Evolutionary conservation across 1,284 basidiomycete species (phyloP).

Genomic region (Agroathelia rolfsii): DNA sequence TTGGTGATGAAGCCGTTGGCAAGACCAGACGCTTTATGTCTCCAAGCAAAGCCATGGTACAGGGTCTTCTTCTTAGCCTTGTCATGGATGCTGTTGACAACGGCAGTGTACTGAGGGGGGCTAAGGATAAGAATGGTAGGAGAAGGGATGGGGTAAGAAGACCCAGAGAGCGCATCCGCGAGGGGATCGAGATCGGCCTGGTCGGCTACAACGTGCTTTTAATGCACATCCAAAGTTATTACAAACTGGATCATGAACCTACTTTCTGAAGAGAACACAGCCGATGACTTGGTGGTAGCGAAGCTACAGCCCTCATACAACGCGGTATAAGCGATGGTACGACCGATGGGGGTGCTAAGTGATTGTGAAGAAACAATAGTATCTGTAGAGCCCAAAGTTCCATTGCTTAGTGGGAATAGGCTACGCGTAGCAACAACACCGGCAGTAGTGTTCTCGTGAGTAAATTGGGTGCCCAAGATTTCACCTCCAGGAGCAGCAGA

Average conservation of each 20-base stretch:
- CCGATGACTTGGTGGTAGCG: slow-evolving; percentile 33
- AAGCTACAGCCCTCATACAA: slow-evolving; percentile 65
- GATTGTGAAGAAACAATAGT: slow-evolving; percentile 66
- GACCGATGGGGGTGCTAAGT: slow-evolving; percentile 59
- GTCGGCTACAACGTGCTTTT: slow-evolving; percentile 19
- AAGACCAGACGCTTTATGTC: slow-evolving; percentile 60
- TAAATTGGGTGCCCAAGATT: slow-evolving; percentile 52
- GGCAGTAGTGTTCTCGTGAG: slow-evolving; percentile 71
- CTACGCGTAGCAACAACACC: slow-evolving; percentile 64
- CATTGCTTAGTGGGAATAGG: slow-evolving; percentile 53
- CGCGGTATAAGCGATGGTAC: slow-evolving; percentile 66
- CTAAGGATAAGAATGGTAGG: slow-evolving; percentile 57
- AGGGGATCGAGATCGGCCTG: slow-evolving; percentile 21
- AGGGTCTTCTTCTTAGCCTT: slow-evolving; percentile 43
- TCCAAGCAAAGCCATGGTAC: slow-evolving; percentile 50
- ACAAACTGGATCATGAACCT: slow-evolving; percentile 11
- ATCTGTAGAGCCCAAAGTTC: slow-evolving; percentile 53
- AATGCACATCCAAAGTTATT: slow-evolving; percentile 14
- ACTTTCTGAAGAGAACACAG: slow-evolving; percentile 25
- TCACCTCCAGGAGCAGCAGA: slow-evolving; percentile 41
- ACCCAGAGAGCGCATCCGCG: slow-evolving; percentile 36
- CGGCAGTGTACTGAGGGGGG: slow-evolving; percentile 43
- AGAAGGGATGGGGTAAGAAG: slow-evolving; percentile 48
- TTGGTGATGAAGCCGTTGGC: slow-evolving; percentile 62
- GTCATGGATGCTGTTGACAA: slow-evolving; percentile 40